Evolutionary conservation across 2,329 filamentous ascomycete species (phyloP).

Genomic region (Fusarium falciforme): DNA sequence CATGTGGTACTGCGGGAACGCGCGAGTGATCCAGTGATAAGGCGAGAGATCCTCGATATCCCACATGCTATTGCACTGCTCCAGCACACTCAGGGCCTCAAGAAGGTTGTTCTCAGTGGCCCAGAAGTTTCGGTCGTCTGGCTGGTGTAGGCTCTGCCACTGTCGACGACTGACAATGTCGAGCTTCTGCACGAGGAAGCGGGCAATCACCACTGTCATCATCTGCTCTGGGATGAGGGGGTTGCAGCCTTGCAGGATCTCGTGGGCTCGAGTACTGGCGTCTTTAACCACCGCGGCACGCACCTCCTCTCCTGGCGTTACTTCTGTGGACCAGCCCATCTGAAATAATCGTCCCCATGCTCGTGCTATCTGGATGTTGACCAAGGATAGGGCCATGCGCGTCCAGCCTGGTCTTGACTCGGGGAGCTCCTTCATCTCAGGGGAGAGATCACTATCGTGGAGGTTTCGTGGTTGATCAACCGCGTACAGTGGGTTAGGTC

Average conservation of each 20-base stretch:
- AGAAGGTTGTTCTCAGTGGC: slow-evolving; percentile 49
- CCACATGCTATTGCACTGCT: slow-evolving; percentile 44
- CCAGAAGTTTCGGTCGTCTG: slow-evolving; percentile 29
- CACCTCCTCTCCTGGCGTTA: slow-evolving; percentile 41
- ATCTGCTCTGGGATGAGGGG: slow-evolving; percentile 60
- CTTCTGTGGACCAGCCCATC: slow-evolving; percentile 27
- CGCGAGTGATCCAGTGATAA: slow-evolving; percentile 53
- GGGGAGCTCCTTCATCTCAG: slow-evolving; percentile 60
- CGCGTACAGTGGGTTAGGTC: slow-evolving; percentile 41
- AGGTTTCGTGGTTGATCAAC: slow-evolving; percentile 67
- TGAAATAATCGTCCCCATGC: slow-evolving; percentile 40
- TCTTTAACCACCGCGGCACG: slow-evolving; percentile 53
- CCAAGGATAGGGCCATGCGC: slow-evolving; percentile 66
- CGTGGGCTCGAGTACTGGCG: neutral
- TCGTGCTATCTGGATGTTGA: slow-evolving; percentile 62
- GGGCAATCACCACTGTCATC: slow-evolving; percentile 44
- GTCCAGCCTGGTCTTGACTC: slow-evolving; percentile 64
- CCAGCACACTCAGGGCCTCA: slow-evolving; percentile 49
- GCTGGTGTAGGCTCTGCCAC: slow-evolving; percentile 42
- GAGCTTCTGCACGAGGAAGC: slow-evolving; percentile 49
- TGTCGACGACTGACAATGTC: slow-evolving; percentile 64
- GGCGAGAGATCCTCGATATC: slow-evolving; percentile 52
- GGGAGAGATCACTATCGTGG: slow-evolving; percentile 63
- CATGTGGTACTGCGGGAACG: slow-evolving; percentile 57
- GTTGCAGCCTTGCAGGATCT: slow-evolving; percentile 56